phyloP scores from a whole-genome alignment of 2,329 filamentous ascomycete species.

The Massarina eburnea region DNA sequence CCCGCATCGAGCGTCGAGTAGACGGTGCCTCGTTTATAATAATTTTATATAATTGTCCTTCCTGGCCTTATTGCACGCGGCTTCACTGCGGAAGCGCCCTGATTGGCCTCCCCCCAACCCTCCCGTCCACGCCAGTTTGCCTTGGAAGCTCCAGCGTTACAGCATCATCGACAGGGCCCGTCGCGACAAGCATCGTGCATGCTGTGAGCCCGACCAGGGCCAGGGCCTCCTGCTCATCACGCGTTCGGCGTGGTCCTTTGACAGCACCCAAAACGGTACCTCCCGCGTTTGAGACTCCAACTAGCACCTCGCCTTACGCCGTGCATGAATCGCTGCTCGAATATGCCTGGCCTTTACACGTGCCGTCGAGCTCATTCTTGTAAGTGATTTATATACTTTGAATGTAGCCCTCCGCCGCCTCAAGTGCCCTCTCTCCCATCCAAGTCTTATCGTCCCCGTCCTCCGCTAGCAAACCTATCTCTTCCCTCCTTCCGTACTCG shows the following conservation, averaged over 20 bases:
- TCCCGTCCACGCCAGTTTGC: conserved; percentile 4
- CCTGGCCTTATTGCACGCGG: conserved; percentile 24
- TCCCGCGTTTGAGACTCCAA: conserved; percentile 44
- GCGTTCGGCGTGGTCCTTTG: conserved; percentile 28
- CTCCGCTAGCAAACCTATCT: conserved; percentile 11
- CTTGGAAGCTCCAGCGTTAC: conserved; percentile 19
- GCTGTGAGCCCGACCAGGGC: not conserved
- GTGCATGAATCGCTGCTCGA: conserved; percentile 38
- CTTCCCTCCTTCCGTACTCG: conserved; percentile 24
- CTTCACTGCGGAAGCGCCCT: conserved; percentile 18
- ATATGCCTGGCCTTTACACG: conserved; percentile 39
- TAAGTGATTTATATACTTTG: conserved; percentile 30
- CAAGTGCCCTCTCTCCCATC: conserved; percentile 12
- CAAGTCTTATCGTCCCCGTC: conserved; percentile 3
- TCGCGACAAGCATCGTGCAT: conserved; percentile 8
- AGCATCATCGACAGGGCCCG: conserved; percentile 28
- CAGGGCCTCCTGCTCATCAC: conserved; percentile 27
- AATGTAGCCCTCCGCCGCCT: conserved; percentile 32
- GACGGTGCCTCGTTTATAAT: conserved; percentile 3
- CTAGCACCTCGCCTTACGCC: conserved; percentile 36
- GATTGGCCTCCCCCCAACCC: conserved; percentile 22
- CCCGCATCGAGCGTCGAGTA: conserved; percentile 25
- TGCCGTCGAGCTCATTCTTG: conserved; percentile 35
- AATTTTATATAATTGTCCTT: conserved; percentile 25
- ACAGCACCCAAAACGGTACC: conserved; percentile 44